Percentiles rank a stretch among this genome's conserved stretches.
Evolutionary conservation across 2,329 filamentous ascomycete species (phyloP).

Genomic region (Fusarium annulatum): DNA sequence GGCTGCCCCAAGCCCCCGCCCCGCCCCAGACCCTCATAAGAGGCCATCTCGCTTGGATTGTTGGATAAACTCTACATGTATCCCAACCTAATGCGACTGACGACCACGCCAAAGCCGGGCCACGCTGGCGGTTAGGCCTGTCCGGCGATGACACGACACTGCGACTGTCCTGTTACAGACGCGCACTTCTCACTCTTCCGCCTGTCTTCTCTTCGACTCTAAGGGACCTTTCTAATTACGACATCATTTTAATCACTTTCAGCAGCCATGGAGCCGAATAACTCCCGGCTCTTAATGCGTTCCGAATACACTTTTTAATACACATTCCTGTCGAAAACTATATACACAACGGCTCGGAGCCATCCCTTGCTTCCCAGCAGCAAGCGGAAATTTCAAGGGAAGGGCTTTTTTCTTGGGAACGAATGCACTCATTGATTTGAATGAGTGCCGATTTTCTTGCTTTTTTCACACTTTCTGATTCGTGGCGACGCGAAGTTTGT

Average conservation of each 20-base stretch:
- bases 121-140: constrained; percentile 38
- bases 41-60: constrained; percentile 30
- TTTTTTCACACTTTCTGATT: constrained; percentile 7
- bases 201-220: constrained; percentile 34
- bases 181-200: constrained; percentile 19
- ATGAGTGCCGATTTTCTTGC: constrained; percentile 15
- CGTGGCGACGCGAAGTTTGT: constrained; percentile 25
- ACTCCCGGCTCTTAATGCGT: constrained; percentile 44
- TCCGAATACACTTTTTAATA: constrained; percentile 51
- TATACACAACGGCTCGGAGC: constrained; percentile 53
- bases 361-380: constrained; percentile 54
- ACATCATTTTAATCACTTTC: constrained; percentile 41
- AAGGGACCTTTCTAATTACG: constrained; percentile 40
- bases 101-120: constrained; percentile 34
- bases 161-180: constrained; percentile 4
- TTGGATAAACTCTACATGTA: constrained; percentile 34
- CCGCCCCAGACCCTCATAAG: constrained; percentile 55
- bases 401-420: constrained; percentile 30
- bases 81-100: constrained; percentile 30
- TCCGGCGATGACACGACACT: constrained; percentile 29
- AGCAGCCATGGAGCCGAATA: constrained; percentile 30
- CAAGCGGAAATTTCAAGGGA: constrained; percentile 45
- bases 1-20: constrained; percentile 61
- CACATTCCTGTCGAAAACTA: constrained; percentile 49
- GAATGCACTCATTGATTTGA: constrained; percentile 26